Conservation (phyloP, 1,284 basidiomycete genomes). For the Tranzscheliella williamsii region DNA sequence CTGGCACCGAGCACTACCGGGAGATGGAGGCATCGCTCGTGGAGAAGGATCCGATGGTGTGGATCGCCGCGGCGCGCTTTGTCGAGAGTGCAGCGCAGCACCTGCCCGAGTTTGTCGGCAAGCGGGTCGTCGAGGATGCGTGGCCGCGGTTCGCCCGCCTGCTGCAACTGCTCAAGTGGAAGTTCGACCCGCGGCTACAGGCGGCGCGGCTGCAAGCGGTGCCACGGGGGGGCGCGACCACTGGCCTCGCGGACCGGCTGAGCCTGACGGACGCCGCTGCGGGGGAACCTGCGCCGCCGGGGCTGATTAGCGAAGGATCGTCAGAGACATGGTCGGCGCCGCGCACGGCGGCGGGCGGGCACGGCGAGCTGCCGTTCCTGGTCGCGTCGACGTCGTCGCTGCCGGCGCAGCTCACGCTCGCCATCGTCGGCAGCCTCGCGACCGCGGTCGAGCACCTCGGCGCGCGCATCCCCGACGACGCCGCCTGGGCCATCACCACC, state of each 20-base stretch:
- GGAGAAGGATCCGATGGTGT: conserved; percentile 45
- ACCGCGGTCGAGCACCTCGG: conserved; percentile 6
- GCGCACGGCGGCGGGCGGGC: not conserved
- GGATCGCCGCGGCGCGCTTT: conserved; percentile 40
- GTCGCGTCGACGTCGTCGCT: conserved; percentile 8
- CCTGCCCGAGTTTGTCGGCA: conserved; percentile 43
- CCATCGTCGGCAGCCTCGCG: conserved; percentile 16
- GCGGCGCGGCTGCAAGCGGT: not conserved
- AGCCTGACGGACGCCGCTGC: not conserved
- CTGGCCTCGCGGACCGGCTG: not conserved
- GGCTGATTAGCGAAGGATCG: not conserved
- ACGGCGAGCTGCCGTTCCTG: conserved; percentile 9
- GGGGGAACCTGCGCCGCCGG: not conserved
- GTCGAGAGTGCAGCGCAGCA: conserved; percentile 24
- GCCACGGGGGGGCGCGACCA: not conserved
- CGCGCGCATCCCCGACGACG: conserved; percentile 13
- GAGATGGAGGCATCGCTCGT: conserved; percentile 8
- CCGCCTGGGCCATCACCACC: conserved; percentile 23
- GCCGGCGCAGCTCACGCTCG: conserved; percentile 15
- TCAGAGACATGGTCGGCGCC: no score
- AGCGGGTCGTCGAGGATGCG: conserved; percentile 43
- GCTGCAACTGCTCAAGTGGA: conserved; percentile 17
- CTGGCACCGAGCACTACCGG: conserved; percentile 1
- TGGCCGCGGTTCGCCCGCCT: conserved; percentile 47
- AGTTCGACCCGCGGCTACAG: conserved; percentile 8